phyloP scores from a whole-genome alignment of 371 early-diverging fungal genomes.

The Mortierella sp. region DNA sequence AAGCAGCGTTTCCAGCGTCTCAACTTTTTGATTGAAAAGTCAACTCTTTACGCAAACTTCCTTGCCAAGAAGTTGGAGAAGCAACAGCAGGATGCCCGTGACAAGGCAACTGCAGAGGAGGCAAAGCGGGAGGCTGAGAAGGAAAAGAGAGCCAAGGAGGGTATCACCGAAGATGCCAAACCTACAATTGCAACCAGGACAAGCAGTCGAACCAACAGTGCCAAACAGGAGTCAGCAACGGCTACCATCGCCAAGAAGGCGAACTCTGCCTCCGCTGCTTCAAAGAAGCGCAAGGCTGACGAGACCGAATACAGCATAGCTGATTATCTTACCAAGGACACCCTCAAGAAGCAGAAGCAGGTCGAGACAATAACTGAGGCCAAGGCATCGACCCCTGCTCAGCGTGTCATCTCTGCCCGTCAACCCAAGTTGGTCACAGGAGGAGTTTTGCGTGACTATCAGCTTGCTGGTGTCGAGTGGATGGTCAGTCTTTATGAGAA shows the following conservation, averaged over 20 bases:
- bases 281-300: slow-evolving; percentile 62
- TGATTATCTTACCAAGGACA: slow-evolving; percentile 71
- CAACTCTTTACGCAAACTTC: slow-evolving; percentile 86
- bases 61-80: slow-evolving; percentile 82
- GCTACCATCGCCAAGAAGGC: slow-evolving; percentile 23
- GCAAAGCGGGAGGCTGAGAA: slow-evolving; percentile 41
- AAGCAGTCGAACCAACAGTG: slow-evolving; percentile 37
- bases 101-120: slow-evolving; percentile 63
- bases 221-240: slow-evolving; percentile 13
- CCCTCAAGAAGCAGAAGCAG: slow-evolving; percentile 48
- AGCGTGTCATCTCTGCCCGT: slow-evolving; percentile 65
- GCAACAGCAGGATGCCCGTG: slow-evolving; percentile 80
- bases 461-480: slow-evolving; percentile 99
- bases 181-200: slow-evolving; percentile 19
- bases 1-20: slow-evolving; percentile 82
- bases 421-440: slow-evolving; percentile 88
- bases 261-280: slow-evolving; percentile 11
- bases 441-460: slow-evolving; percentile 93
- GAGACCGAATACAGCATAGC: slow-evolving; percentile 69
- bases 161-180: slow-evolving; percentile 12
- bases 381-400: slow-evolving; percentile 9
- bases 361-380: slow-evolving; percentile 20
- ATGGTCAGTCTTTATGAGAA: slow-evolving; percentile 97
- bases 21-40: slow-evolving; percentile 85
- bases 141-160: slow-evolving; percentile 38